These are phyloP conservation scores for Naganishia sp. DNA, from an alignment of 1,284 basidiomycete species.

Conservation along the genomic window DNA sequence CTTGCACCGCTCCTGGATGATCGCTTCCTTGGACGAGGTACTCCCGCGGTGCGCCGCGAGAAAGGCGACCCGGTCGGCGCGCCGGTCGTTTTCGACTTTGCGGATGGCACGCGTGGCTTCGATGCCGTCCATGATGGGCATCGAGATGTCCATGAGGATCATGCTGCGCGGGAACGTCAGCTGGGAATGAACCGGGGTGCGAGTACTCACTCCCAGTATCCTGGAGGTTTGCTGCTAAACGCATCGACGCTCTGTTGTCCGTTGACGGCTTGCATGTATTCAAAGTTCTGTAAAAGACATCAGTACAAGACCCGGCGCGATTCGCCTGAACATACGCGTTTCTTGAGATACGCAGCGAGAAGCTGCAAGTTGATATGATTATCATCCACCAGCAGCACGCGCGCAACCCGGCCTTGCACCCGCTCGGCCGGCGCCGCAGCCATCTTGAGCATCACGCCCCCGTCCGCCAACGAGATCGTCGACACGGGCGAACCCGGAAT, in stretches of 20 bases:
- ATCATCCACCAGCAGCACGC: conserved; percentile 79
- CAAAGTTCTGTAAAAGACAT: conserved; percentile 13
- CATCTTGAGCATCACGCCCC: conserved; percentile 57
- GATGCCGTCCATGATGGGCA: conserved; percentile 88
- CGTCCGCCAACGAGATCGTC: conserved; percentile 56
- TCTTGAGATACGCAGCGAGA: conserved; percentile 75
- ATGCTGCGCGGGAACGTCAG: too few species aligned
- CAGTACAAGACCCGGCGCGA: not conserved
- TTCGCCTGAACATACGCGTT: conserved; percentile 61
- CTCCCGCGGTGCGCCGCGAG: conserved; percentile 30
- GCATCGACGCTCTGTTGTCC: conserved; percentile 80
- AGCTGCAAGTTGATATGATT: conserved; percentile 49
- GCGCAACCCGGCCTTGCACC: conserved; percentile 56
- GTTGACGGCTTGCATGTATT: conserved; percentile 56
- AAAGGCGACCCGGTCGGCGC: conserved; percentile 29
- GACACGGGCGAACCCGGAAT: conserved; percentile 52
- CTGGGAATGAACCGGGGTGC: too few species aligned
- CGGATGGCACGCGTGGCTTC: conserved; percentile 82
- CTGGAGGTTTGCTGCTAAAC: conserved; percentile 67
- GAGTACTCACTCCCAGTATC: conserved; percentile 65
- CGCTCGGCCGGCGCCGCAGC: conserved; percentile 44
- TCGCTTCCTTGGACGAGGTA: conserved; percentile 38
- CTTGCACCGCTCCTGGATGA: conserved; percentile 54
- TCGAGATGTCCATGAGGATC: conserved; percentile 84
- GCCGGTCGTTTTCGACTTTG: conserved; percentile 66